Evolutionary conservation across 768 basidiomycete genomes (phyloP), one percentile per base, ranked within the genome.

Genomic region (Lactarius indigo): DNA sequence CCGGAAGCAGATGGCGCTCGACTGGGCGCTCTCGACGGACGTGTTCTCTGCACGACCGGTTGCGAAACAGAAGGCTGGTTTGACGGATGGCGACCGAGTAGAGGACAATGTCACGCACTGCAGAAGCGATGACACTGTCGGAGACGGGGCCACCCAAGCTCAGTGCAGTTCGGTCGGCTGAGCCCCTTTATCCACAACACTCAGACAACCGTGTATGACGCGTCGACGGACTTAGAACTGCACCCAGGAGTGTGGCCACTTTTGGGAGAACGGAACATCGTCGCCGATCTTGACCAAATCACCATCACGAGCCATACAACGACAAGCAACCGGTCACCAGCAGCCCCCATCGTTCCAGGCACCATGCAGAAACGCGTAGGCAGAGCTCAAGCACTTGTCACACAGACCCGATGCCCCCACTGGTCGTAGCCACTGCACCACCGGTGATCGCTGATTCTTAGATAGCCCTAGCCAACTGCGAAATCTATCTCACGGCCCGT

Each of bases 191-290:
- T 71, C 68, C 73, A 74, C 56, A 65, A 5, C 18, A 10, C 20
- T 12, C 28, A 35, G 9, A 10, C 28, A 15, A n/a, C 9, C 7
- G 12, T 26, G 7, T 15, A 33, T 10, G 37, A 12, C 20, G 59
- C 33, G 37, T 26, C 57, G 18, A 59, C 37, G 3, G 35, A 42
- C 17, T 1, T 47, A 5, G 4, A 50, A 47, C 59, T 65, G 26
- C 82, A 86, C 0, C 74, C 81, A 3, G 88, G 88, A 3, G 85
- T 88, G 12, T 81, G 87, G 33, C 78, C 87, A 26, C 79, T 93
- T 47, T 74, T 93, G 63, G 81, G 83, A 64, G 88, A 89, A 52
- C 93, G 91, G 91, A 80, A 84, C 59, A 66, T 84, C 28, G 85
- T 87, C 15, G 69, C 76, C 2, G 78, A 86, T 74, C 84, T 85